These are phyloP conservation scores for Aspergillus sclerotiicarbonarius DNA, from an alignment of 495 filamentous ascomycete genomes.

Conservation along the genomic window DNA sequence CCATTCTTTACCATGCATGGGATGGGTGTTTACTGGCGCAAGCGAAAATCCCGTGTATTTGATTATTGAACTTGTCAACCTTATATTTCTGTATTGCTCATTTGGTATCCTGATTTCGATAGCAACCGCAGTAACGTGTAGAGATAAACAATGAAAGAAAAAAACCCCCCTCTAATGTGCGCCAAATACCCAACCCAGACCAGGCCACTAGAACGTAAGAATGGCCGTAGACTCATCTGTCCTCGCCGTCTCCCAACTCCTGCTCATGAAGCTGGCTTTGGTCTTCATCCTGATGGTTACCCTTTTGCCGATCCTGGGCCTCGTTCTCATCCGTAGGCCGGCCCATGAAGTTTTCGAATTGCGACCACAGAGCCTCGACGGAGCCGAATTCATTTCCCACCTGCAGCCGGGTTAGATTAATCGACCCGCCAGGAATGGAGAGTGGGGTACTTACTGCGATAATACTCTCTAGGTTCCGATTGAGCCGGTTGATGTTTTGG, in stretches of 20 bases:
- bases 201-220: neutral
- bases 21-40: conserved; percentile 46
- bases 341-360: conserved; percentile 96
- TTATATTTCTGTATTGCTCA: conserved; percentile 7
- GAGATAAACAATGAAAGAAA: neutral
- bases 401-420: conserved; percentile 33
- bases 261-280: conserved; percentile 20
- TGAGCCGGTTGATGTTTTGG: conserved; percentile 93
- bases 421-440: neutral
- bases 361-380: conserved; percentile 93
- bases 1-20: conserved; percentile 45
- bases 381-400: conserved; percentile 97
- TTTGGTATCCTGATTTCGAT: conserved; percentile 4
- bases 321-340: conserved; percentile 58
- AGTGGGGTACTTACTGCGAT: conserved; percentile 61
- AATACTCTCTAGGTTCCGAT: conserved; percentile 88
- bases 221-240: neutral
- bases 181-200: conserved; percentile 2
- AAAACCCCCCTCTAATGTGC: neutral
- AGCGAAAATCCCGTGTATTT: conserved; percentile 31
- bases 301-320: conserved; percentile 21
- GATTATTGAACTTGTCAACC: conserved; percentile 22
- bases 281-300: conserved; percentile 15
- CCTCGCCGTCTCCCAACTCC: neutral
- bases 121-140: no score